These are phyloP conservation scores for Ascoidea asiatica DNA, from an alignment of 805 yeast species.

Conservation along the genomic window DNA sequence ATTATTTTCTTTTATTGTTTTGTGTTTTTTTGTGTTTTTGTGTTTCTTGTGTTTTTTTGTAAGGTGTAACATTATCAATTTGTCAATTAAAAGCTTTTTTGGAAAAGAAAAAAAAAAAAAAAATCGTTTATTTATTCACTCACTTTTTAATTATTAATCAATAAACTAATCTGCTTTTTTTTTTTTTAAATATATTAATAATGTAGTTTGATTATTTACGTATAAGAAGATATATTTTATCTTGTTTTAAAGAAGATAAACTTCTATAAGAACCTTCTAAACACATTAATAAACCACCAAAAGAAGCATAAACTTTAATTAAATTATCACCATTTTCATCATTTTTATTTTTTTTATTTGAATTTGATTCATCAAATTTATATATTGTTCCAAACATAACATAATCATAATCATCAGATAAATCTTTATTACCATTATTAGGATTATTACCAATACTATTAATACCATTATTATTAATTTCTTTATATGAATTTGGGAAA, in stretches of 20 bases:
- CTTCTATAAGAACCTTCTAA: conserved; percentile 91
- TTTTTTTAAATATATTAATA: too few relatives aligned
- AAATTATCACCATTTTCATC: conserved; percentile 21
- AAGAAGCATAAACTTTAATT: conserved; percentile 84
- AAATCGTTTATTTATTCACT: background rate
- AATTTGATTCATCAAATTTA: conserved; percentile 75
- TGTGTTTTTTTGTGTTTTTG: background rate
- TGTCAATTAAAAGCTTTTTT: background rate
- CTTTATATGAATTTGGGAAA: too few relatives aligned
- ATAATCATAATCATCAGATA: conserved; percentile 95
- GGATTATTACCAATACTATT: too few relatives aligned
- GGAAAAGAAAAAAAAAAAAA: background rate
- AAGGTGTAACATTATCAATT: too few relatives aligned
- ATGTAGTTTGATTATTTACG: conserved; percentile 24
- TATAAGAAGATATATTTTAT: conserved; percentile 78
- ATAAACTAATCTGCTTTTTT: background rate
- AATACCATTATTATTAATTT: too few relatives aligned
- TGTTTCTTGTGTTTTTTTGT: too few relatives aligned
- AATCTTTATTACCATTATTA: conserved; percentile 64
- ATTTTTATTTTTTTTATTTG: too few relatives aligned
- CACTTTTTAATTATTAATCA: background rate
- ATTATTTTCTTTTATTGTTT: too few relatives aligned
- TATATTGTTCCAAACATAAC: conserved; percentile 98
- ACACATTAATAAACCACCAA: conserved; percentile 89
- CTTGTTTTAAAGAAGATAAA: conserved; percentile 82